Percentiles rank a stretch among this genome's conserved stretches.
Conservation (phyloP, 257 asterid genomes). For the Capsicum pubescens region DNA sequence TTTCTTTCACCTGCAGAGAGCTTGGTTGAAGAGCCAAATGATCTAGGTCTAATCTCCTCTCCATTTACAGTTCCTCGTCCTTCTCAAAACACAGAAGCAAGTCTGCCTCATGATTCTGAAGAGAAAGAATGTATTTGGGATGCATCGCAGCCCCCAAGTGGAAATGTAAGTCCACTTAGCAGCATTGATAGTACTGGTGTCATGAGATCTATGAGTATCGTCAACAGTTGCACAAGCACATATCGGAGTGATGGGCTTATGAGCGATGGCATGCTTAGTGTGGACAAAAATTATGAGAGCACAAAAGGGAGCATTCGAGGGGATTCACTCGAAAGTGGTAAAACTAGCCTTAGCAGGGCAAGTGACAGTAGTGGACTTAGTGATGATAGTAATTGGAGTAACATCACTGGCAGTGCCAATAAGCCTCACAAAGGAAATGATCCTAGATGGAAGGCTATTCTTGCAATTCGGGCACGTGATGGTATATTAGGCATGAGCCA, state of each 20-base stretch:
- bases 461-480: constrained; percentile 51
- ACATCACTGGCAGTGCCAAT: constrained; percentile 53
- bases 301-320: constrained; percentile 48
- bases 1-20: constrained; percentile 46
- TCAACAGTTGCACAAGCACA: constrained; percentile 52
- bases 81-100: constrained; percentile 44
- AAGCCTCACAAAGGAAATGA: constrained; percentile 65
- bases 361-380: constrained; percentile 63
- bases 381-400: constrained; percentile 64
- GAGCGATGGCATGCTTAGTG: constrained; percentile 64
- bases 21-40: constrained; percentile 46
- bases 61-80: constrained; percentile 51
- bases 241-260: constrained; percentile 50
- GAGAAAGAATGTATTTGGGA: constrained; percentile 60
- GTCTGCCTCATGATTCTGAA: constrained; percentile 47
- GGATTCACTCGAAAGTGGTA: constrained; percentile 59
- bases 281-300: constrained; percentile 50
- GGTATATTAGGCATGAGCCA: constrained; percentile 57
- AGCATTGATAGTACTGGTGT: constrained; percentile 54
- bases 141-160: constrained; percentile 61
- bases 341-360: constrained; percentile 54
- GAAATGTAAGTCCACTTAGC: constrained; percentile 60
- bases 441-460: constrained; percentile 68
- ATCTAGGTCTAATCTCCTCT: constrained; percentile 37
- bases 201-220: constrained; percentile 52